A percentile compares a stretch with the other conserved stretches of the same genome.
These are phyloP conservation scores for Colletotrichum gigasporum DNA, from an alignment of 2,329 filamentous ascomycete species.

Conservation along the genomic window DNA sequence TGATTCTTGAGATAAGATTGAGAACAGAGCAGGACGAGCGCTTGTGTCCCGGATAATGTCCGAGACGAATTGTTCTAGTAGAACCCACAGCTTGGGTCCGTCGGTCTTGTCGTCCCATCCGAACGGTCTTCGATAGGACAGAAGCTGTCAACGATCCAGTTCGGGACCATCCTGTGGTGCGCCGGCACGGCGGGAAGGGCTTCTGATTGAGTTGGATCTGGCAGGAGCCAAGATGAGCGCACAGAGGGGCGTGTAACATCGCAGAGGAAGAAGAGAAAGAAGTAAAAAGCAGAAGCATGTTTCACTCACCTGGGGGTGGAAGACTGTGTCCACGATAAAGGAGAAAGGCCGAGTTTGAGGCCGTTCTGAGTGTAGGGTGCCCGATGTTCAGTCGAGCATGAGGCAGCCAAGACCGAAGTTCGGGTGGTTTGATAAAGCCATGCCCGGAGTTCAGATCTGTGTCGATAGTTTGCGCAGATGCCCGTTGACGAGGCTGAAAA, in stretches of 20 bases:
- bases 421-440: constrained; percentile 2
- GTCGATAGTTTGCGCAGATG: constrained; percentile 1
- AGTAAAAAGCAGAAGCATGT: not conserved
- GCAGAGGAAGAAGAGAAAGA: not conserved
- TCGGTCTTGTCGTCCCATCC: constrained; percentile 11
- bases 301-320: not conserved
- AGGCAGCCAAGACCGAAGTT: constrained; percentile 24
- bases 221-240: constrained; percentile 17
- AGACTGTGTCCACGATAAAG: not conserved
- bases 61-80: constrained; percentile 15
- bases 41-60: constrained; percentile 15
- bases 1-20: not conserved
- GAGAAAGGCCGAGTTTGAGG: not conserved
- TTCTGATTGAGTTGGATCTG: constrained; percentile 28
- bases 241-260: constrained; percentile 17
- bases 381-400: constrained; percentile 13
- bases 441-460: constrained; percentile 23
- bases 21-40: not conserved
- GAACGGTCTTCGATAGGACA: not conserved
- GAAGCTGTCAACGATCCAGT: not conserved
- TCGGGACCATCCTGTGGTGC: not conserved
- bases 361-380: not conserved
- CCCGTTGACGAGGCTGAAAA: constrained; percentile 16
- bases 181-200: constrained; percentile 13
- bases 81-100: not conserved